Percentiles rank a stretch among this genome's conserved stretches.
Conservation (phyloP, 139 green algal genomes). For the Mesotaenium endlicherianum region DNA sequence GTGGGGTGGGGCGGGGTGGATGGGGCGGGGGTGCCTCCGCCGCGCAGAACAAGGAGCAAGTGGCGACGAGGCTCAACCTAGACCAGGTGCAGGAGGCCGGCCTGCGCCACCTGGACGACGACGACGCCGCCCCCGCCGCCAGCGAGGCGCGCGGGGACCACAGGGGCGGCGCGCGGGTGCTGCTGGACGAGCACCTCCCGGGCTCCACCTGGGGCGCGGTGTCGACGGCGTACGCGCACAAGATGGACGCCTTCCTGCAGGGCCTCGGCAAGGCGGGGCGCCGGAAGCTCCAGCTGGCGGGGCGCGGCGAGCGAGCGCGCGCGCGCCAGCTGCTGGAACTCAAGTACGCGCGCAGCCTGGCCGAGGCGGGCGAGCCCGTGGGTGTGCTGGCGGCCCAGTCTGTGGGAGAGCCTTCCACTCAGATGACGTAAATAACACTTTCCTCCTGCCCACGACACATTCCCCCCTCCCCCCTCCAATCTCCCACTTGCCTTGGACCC, state of each 20-base stretch:
- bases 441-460: too few species aligned
- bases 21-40: too few species aligned
- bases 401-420: conserved; percentile 86
- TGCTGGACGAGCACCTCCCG: conserved; percentile 29
- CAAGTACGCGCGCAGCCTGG: conserved; percentile 75
- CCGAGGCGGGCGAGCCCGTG: conserved; percentile 83
- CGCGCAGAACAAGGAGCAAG: background rate
- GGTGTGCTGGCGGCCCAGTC: conserved; percentile 92
- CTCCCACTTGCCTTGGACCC: too few species aligned
- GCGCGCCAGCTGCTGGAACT: conserved; percentile 73
- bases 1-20: too few species aligned
- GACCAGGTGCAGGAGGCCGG: too few species aligned
- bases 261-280: background rate
- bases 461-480: too few species aligned
- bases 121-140: too few species aligned
- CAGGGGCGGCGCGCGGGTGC: background rate
- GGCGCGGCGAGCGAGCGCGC: background rate
- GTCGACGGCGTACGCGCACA: conserved; percentile 15
- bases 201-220: conserved; percentile 20
- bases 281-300: background rate
- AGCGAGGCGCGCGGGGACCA: too few species aligned
- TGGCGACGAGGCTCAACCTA: background rate
- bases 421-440: conserved; percentile 68
- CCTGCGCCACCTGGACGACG: too few species aligned
- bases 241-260: conserved; percentile 18